Evolutionary conservation across 1,139 yeast genomes (phyloP).

Genomic region (Kodamaea anthophila): DNA sequence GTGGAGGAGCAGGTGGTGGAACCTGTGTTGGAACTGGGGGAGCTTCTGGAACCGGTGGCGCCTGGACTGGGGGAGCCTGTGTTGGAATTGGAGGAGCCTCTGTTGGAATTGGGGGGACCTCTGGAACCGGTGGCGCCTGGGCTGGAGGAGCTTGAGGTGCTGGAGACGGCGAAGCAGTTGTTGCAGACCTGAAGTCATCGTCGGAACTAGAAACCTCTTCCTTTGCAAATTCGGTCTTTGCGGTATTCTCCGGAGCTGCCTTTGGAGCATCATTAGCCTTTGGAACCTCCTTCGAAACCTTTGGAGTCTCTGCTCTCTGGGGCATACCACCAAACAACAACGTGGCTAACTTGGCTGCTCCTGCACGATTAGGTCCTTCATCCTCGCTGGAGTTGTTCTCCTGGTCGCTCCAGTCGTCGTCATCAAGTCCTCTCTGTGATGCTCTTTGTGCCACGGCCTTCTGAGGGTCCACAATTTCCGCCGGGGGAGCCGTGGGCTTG

Average conservation of each 20-base stretch:
- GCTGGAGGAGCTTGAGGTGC: slow-evolving; percentile 4
- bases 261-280: slow-evolving; percentile 11
- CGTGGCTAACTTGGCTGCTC: slow-evolving; percentile 60
- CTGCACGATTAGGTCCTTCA: slow-evolving; percentile 45
- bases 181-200: slow-evolving; percentile 7
- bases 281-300: slow-evolving; percentile 2
- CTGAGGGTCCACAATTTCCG: slow-evolving; percentile 37
- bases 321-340: slow-evolving; percentile 60
- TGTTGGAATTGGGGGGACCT: background rate
- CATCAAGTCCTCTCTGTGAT: slow-evolving; percentile 54
- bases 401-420: slow-evolving; percentile 54
- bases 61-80: slow-evolving; percentile 14
- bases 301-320: slow-evolving; percentile 12
- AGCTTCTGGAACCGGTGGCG: slow-evolving; percentile 17
- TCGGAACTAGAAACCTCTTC: slow-evolving; percentile 7
- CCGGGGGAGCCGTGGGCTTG: slow-evolving; percentile 33
- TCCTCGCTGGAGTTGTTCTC: slow-evolving; percentile 51
- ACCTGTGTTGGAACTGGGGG: slow-evolving; percentile 10
- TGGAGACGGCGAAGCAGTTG: slow-evolving; percentile 7
- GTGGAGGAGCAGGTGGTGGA: slow-evolving; percentile 16
- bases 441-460: slow-evolving; percentile 61
- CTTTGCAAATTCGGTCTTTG: slow-evolving; percentile 7
- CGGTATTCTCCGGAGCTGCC: slow-evolving; percentile 5
- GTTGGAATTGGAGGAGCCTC: slow-evolving; percentile 8
- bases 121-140: background rate